A percentile compares a stretch with the other conserved stretches of the same genome.
phyloP scores from a whole-genome alignment of 345 rosid genomes.

The Hirschfeldia incana region DNA sequence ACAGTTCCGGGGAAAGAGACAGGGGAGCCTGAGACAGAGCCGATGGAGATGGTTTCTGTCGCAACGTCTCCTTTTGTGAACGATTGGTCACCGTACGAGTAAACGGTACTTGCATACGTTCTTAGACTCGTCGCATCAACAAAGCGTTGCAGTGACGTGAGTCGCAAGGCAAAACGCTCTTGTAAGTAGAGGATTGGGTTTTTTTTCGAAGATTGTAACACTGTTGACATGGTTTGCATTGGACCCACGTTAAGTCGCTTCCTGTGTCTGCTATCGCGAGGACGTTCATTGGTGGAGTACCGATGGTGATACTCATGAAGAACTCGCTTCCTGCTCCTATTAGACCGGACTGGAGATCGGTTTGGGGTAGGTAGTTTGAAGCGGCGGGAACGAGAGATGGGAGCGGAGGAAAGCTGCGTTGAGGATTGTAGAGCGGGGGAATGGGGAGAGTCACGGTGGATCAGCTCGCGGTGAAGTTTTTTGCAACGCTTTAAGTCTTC shows the following conservation, averaged over 20 bases:
- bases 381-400: constrained; percentile 45
- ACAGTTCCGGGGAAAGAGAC: constrained; percentile 37
- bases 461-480: constrained; percentile 43
- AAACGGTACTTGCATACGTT: constrained; percentile 40
- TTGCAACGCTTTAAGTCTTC: background rate
- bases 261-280: constrained; percentile 61
- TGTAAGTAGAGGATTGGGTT: constrained; percentile 46
- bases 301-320: constrained; percentile 54
- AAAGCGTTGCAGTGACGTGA: constrained; percentile 42
- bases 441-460: constrained; percentile 58
- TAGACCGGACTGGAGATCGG: constrained; percentile 43
- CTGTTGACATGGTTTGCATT: constrained; percentile 58
- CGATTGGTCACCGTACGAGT: constrained; percentile 43
- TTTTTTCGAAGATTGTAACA: constrained; percentile 66
- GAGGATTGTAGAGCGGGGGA: constrained; percentile 53
- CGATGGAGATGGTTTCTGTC: constrained; percentile 47
- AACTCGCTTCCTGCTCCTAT: constrained; percentile 49
- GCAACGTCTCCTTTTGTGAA: constrained; percentile 50
- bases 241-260: constrained; percentile 65
- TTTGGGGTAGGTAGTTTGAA: constrained; percentile 22
- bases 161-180: constrained; percentile 38
- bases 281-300: constrained; percentile 49
- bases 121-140: constrained; percentile 6
- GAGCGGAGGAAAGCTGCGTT: constrained; percentile 47
- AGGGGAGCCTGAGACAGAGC: constrained; percentile 43